A percentile compares a stretch with the other conserved stretches of the same genome.
phyloP scores from a whole-genome alignment of 805 yeast genomes.

The Metschnikowia vanudenii region DNA sequence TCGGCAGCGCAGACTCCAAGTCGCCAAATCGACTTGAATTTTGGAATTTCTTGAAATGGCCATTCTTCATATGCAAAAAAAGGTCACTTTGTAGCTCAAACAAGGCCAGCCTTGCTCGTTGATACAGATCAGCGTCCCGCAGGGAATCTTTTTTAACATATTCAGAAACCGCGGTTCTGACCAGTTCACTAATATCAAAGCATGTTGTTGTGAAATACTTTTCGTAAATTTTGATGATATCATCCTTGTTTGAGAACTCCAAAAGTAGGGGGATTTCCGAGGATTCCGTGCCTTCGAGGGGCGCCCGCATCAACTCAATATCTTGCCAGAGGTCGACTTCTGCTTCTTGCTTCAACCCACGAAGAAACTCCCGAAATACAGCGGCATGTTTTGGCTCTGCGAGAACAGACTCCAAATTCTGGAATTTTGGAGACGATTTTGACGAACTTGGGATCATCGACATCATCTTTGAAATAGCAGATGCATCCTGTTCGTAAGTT shows the following conservation, averaged over 20 bases:
- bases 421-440: neutral
- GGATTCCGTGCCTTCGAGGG: conserved; percentile 52
- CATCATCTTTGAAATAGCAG: conserved; percentile 1
- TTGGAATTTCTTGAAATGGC: conserved; percentile 60
- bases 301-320: conserved; percentile 68
- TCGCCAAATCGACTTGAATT: conserved; percentile 40
- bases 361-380: conserved; percentile 18
- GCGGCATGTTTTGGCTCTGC: conserved; percentile 11
- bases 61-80: conserved; percentile 47
- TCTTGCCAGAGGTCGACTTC: conserved; percentile 61
- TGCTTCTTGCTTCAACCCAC: conserved; percentile 11
- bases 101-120: conserved; percentile 57
- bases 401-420: conserved; percentile 12
- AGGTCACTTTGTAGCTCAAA: conserved; percentile 56
- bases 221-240: conserved; percentile 49
- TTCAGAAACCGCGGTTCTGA: conserved; percentile 4
- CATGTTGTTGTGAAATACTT: conserved; percentile 36
- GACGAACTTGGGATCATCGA: neutral
- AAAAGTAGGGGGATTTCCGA: conserved; percentile 34
- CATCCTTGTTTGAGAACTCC: conserved; percentile 50
- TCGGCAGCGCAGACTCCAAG: conserved; percentile 9
- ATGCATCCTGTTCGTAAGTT: neutral
- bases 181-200: conserved; percentile 3
- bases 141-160: conserved; percentile 12
- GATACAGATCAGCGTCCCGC: conserved; percentile 32